Evolutionary conservation across 2,329 filamentous ascomycete species (phyloP).

Genomic region (Sarocladium kiliense): DNA sequence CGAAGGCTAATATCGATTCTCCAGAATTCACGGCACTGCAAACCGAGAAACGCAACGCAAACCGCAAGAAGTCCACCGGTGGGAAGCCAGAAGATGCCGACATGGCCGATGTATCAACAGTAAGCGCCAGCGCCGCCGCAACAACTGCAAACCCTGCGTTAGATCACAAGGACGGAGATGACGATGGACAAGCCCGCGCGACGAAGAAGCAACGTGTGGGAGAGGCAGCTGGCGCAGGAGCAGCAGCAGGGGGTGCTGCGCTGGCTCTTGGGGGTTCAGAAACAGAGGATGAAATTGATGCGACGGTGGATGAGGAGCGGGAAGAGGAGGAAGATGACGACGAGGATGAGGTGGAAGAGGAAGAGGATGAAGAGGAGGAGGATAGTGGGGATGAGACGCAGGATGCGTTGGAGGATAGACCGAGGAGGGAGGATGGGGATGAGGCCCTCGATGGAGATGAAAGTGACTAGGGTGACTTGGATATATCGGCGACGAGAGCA

Average conservation of each 20-base stretch:
- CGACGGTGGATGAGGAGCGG: conserved; percentile 43
- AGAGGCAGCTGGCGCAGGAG: conserved; percentile 25
- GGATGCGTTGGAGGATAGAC: conserved; percentile 45
- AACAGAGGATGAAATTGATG: conserved; percentile 35
- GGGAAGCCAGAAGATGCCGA: conserved; percentile 44
- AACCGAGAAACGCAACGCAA: conserved; percentile 68
- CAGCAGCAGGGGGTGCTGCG: conserved; percentile 21
- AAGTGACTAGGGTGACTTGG: conserved; percentile 40
- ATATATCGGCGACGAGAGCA: too few relatives aligned
- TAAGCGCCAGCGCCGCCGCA: conserved; percentile 16
- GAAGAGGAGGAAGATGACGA: conserved; percentile 36
- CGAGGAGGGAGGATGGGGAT: conserved; percentile 45
- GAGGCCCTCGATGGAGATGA: conserved; percentile 60
- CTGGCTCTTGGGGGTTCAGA: conserved; percentile 24
- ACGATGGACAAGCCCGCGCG: conserved; percentile 35
- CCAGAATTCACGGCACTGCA: conserved; percentile 69
- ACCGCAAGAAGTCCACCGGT: conserved; percentile 64
- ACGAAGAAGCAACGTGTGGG: conserved; percentile 44
- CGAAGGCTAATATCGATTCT: background rate
- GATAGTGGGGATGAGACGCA: conserved; percentile 50
- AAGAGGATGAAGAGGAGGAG: conserved; percentile 44
- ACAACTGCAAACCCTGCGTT: conserved; percentile 12
- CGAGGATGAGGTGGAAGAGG: conserved; percentile 38
- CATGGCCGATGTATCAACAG: conserved; percentile 16
- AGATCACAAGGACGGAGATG: conserved; percentile 19